These are phyloP conservation scores for Globisporangium paroecandrum DNA, from an alignment of 352 stramenopile species.

Conservation along the genomic window DNA sequence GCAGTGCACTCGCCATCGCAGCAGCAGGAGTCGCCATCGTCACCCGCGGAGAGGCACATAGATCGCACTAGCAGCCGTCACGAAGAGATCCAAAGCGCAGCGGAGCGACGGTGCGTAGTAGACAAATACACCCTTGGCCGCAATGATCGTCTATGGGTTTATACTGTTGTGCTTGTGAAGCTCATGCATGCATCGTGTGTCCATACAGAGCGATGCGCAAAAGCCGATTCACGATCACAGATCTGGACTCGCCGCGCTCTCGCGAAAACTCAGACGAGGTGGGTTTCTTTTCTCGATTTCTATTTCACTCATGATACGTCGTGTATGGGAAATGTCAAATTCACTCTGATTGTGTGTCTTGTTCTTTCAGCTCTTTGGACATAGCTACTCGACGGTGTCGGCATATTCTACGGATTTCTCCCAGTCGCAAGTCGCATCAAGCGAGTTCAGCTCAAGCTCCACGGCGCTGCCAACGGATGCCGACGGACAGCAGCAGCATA, in stretches of 20 bases:
- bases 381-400: constrained; percentile 11
- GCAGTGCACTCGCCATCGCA: background rate
- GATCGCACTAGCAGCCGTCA: background rate
- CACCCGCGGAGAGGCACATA: background rate
- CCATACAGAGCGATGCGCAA: constrained; percentile 54
- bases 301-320: too few relatives aligned
- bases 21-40: background rate
- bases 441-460: background rate
- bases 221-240: constrained; percentile 84
- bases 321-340: background rate
- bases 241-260: constrained; percentile 61
- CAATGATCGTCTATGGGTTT: background rate
- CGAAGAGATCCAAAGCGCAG: background rate
- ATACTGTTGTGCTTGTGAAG: background rate
- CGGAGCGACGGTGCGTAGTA: background rate
- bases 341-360: constrained; percentile 8
- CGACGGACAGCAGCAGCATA: background rate
- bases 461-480: background rate
- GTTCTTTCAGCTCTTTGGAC: constrained; percentile 16
- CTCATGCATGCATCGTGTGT: background rate
- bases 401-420: constrained; percentile 15
- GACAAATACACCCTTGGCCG: background rate
- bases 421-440: constrained; percentile 3
- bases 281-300: constrained; percentile 3
- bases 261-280: constrained; percentile 56